phyloP scores from a whole-genome alignment of 75 land plant genomes.

The Isoetes taiwanensis region DNA sequence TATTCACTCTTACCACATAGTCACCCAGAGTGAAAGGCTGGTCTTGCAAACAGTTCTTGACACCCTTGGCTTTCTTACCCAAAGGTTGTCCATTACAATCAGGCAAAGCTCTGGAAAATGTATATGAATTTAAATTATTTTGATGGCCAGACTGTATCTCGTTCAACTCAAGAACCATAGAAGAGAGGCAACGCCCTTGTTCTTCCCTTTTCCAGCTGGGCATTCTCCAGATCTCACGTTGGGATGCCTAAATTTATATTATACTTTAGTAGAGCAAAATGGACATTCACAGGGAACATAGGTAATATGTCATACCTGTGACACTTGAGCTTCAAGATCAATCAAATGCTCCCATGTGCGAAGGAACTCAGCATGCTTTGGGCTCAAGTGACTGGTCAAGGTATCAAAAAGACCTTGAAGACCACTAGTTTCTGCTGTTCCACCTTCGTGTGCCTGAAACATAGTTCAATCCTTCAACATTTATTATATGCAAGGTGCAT shows the following conservation, averaged over 20 bases:
- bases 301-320: conserved; percentile 22
- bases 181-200: conserved; percentile 29
- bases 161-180: conserved; percentile 37
- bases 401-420: conserved; percentile 54
- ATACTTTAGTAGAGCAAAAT: not conserved
- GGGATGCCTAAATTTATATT: conserved; percentile 26
- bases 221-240: conserved; percentile 37
- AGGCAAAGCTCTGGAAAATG: too few species aligned
- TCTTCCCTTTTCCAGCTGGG: conserved; percentile 17
- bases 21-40: conserved; percentile 47
- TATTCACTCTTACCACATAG: conserved; percentile 48
- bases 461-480: too few species aligned
- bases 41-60: conserved; percentile 28
- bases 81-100: too few species aligned
- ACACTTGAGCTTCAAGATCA: conserved; percentile 64
- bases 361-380: conserved; percentile 36
- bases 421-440: conserved; percentile 56
- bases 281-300: not conserved
- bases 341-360: conserved; percentile 56
- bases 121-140: too few species aligned
- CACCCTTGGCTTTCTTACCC: too few species aligned
- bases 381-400: conserved; percentile 30
- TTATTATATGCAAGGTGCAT: not conserved
- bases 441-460: conserved; percentile 49
- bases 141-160: too few species aligned